Conservation (phyloP, 2,329 filamentous ascomycete genomes). For the Talaromyces sp. region DNA sequence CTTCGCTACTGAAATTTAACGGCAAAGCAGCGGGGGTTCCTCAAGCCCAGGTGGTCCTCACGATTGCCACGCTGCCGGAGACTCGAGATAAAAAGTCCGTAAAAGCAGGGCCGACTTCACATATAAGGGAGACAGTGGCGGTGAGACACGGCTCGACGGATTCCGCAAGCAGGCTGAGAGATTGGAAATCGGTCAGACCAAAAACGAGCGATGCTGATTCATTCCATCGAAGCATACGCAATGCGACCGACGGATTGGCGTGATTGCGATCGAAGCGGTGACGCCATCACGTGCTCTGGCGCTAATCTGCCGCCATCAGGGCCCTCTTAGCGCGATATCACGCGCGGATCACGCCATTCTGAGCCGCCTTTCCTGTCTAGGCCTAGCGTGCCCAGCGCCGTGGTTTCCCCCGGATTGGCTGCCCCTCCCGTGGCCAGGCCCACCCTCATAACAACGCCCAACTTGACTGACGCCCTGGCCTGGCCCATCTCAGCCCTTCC, state of each 20-base stretch:
- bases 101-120: neutral
- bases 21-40: neutral
- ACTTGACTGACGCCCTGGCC: no score
- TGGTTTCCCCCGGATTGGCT: constrained; percentile 9
- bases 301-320: neutral
- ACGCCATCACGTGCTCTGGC: neutral
- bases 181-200: neutral
- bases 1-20: neutral
- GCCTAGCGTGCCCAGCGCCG: neutral
- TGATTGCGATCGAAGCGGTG: neutral
- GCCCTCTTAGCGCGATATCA: neutral
- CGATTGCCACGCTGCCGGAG: neutral
- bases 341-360: neutral
- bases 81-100: no score
- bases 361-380: neutral
- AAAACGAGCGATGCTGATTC: neutral
- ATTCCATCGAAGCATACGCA: neutral
- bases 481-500: neutral
- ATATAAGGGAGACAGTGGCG: neutral
- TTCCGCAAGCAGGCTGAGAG: neutral
- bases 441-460: neutral
- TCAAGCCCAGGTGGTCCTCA: neutral
- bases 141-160: neutral
- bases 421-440: neutral
- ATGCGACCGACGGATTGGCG: neutral